phyloP scores from a whole-genome alignment of 441 rosid species.

The Jatropha multifida region DNA sequence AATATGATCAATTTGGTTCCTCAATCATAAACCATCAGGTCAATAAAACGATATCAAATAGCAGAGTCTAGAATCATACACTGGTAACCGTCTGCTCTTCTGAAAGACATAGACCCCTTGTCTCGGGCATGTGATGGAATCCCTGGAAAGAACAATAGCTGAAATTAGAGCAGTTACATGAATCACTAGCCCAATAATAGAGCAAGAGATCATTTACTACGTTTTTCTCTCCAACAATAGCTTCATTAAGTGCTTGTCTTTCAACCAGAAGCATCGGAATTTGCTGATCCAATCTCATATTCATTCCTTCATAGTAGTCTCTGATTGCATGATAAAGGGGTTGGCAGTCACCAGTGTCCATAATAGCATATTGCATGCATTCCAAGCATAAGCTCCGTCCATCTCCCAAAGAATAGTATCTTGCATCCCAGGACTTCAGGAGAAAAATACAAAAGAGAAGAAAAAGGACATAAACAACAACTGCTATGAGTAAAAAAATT shows the following conservation, averaged over 20 bases:
- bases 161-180: conserved; percentile 11
- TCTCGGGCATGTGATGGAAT: conserved; percentile 92
- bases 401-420: conserved; percentile 66
- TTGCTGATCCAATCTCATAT: conserved; percentile 83
- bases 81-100: conserved; percentile 92
- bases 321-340: conserved; percentile 84
- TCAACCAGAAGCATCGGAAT: conserved; percentile 94
- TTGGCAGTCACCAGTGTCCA: conserved; percentile 86
- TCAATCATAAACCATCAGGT: not conserved
- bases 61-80: conserved; percentile 43
- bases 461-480: not conserved
- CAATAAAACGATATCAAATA: not conserved
- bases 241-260: conserved; percentile 88
- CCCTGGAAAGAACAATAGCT: conserved; percentile 47
- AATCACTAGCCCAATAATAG: not conserved
- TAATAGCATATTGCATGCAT: conserved; percentile 86
- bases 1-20: not conserved
- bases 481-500: not conserved
- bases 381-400: conserved; percentile 80
- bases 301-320: conserved; percentile 88
- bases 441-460: conserved; percentile 3
- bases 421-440: conserved; percentile 64
- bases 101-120: conserved; percentile 88
- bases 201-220: conserved; percentile 33
- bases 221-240: conserved; percentile 77